These are phyloP conservation scores for Solanum clarkiae DNA, from an alignment of 257 asterid species.

Conservation along the genomic window DNA sequence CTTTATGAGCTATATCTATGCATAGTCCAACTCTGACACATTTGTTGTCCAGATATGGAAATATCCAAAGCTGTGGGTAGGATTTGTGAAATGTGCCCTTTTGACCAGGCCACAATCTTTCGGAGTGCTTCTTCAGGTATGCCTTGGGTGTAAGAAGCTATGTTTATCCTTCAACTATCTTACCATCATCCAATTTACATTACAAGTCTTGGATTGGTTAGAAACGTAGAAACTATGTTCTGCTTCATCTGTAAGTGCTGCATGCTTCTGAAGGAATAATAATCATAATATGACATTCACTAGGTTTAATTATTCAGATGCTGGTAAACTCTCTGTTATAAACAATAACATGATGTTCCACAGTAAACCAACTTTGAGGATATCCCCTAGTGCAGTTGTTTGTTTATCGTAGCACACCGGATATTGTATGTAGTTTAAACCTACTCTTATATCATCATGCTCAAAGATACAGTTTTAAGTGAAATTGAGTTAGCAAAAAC, in stretches of 20 bases:
- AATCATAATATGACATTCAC: neutral
- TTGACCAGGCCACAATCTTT: slow-evolving; percentile 88
- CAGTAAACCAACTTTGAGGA: neutral
- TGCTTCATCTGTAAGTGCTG: neutral
- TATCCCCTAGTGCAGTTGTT: neutral
- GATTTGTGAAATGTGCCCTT: slow-evolving; percentile 87
- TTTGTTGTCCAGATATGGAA: slow-evolving; percentile 72
- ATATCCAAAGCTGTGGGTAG: slow-evolving; percentile 97
- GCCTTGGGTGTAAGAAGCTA: slow-evolving; percentile 3
- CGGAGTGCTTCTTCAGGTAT: slow-evolving; percentile 87
- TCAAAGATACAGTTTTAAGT: neutral
- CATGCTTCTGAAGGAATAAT: neutral
- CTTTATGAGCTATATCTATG: neutral
- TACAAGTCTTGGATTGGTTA: neutral
- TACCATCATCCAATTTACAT: neutral
- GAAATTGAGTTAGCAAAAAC: neutral
- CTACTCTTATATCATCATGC: neutral
- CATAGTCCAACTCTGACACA: slow-evolving; percentile 6
- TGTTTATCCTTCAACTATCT: neutral
- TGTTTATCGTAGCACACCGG: neutral
- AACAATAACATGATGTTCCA: neutral
- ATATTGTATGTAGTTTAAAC: neutral
- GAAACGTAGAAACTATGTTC: neutral
- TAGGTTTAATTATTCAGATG: neutral
- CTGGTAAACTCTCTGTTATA: neutral